phyloP scores from a whole-genome alignment of 2,329 filamentous ascomycete genomes.

The Fonsecaea monophora region DNA sequence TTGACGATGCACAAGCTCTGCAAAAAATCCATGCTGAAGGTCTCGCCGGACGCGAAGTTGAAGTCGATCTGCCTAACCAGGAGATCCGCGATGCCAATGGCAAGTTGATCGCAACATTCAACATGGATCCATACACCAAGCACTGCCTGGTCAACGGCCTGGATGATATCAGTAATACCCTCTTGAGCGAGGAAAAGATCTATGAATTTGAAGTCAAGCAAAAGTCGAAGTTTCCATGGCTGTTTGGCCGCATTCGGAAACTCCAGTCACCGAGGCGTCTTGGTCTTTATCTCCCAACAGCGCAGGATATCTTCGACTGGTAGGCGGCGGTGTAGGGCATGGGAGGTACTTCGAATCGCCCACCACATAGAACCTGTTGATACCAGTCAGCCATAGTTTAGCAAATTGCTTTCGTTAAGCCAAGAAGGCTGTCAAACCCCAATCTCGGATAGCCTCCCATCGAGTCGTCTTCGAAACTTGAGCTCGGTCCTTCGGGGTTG shows the following conservation, averaged over 20 bases:
- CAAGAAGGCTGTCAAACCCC: background rate
- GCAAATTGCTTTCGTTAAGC: background rate
- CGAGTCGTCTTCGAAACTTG: background rate
- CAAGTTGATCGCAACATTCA: conserved; percentile 14
- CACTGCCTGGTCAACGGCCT: conserved; percentile 24
- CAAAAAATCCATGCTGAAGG: conserved; percentile 77
- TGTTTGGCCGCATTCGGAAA: conserved; percentile 24
- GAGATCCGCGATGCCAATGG: conserved; percentile 17
- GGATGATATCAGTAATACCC: conserved; percentile 24
- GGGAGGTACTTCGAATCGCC: background rate
- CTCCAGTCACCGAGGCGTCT: conserved; percentile 19
- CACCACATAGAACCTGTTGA: background rate
- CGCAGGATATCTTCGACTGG: conserved; percentile 23
- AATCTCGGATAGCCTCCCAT: background rate
- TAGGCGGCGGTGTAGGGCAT: background rate
- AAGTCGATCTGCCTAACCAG: conserved; percentile 21
- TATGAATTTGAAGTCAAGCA: conserved; percentile 24
- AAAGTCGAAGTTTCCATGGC: conserved; percentile 22
- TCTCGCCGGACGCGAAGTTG: conserved; percentile 53
- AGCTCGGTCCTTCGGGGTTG: background rate
- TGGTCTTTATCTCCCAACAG: conserved; percentile 19
- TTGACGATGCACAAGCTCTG: conserved; percentile 68
- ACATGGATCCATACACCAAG: conserved; percentile 26
- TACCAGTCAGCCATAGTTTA: background rate
- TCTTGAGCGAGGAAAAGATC: conserved; percentile 25